Evolutionary conservation across 2,329 filamentous ascomycete species (phyloP).

Genomic region (Fusarium sp.): DNA sequence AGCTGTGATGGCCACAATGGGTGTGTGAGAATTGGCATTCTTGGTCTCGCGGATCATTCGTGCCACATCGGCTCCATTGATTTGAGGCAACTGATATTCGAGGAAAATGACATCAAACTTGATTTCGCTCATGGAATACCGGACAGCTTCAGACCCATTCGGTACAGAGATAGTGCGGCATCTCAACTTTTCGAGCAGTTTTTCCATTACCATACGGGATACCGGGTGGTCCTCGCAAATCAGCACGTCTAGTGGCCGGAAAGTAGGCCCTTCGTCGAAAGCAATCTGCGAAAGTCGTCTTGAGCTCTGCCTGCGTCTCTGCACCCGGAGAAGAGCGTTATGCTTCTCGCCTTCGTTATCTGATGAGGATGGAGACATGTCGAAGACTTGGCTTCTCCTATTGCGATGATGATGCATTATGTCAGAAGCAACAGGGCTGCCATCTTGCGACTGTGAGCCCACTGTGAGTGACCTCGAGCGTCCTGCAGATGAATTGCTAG

Average conservation of each 20-base stretch:
- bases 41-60: conserved; percentile 98
- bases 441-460: conserved; percentile 94
- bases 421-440: conserved; percentile 77
- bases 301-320: conserved; percentile 95
- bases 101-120: conserved; percentile 99
- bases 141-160: conserved; percentile 90
- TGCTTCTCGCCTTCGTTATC: conserved; percentile 96
- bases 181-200: conserved; percentile 91
- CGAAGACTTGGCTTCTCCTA: conserved; percentile 91
- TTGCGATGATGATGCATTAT: conserved; percentile 85
- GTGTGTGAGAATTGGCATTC: conserved; percentile 93
- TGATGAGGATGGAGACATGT: conserved; percentile 96
- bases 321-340: conserved; percentile 90
- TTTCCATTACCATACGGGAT: conserved; percentile 98
- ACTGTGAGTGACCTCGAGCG: conserved; percentile 91
- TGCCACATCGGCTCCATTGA: conserved; percentile 94
- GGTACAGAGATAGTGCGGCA: conserved; percentile 93
- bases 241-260: conserved; percentile 90
- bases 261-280: conserved; percentile 84
- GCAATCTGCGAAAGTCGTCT: conserved; percentile 92
- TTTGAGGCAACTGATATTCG: conserved; percentile 94
- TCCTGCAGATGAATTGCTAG: conserved; percentile 70
- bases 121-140: conserved; percentile 95
- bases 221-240: conserved; percentile 99
- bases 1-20: conserved; percentile 95